Evolutionary conservation across 768 basidiomycete genomes (phyloP).

Genomic region (Suillus subalutaceus): DNA sequence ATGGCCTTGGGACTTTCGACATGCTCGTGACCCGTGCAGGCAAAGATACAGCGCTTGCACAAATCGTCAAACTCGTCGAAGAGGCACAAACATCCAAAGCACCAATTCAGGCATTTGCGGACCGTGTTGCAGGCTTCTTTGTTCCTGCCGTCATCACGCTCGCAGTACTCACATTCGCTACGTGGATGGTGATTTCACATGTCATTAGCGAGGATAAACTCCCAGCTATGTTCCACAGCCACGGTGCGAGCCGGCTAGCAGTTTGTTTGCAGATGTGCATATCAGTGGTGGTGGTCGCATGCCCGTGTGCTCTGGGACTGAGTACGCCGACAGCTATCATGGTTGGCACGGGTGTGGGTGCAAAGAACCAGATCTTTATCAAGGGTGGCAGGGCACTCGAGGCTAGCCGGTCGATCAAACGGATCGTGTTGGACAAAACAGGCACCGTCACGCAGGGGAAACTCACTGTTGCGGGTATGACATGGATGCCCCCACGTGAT

Average conservation of each 20-base stretch:
- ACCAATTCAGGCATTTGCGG: slow-evolving; percentile 96
- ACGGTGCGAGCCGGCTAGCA: slow-evolving; percentile 83
- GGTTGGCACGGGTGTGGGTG: slow-evolving; percentile 98
- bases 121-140: slow-evolving; percentile 92
- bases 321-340: slow-evolving; percentile 98
- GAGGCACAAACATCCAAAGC: slow-evolving; percentile 98
- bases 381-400: slow-evolving; percentile 96
- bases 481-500: slow-evolving; percentile 63
- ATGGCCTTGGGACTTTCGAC: slow-evolving; percentile 95
- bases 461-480: slow-evolving; percentile 73
- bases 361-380: slow-evolving; percentile 96
- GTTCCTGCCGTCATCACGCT: slow-evolving; percentile 90
- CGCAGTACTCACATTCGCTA: slow-evolving; percentile 76
- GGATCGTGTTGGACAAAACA: slow-evolving; percentile 94
- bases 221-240: slow-evolving; percentile 82
- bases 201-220: slow-evolving; percentile 58
- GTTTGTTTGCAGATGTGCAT: slow-evolving; percentile 97
- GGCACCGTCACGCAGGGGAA: slow-evolving; percentile 98
- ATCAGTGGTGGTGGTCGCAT: slow-evolving; percentile 96
- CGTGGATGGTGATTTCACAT: slow-evolving; percentile 78
- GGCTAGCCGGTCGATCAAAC: slow-evolving; percentile 79
- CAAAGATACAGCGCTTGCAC: slow-evolving; percentile 92
- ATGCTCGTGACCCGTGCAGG: slow-evolving; percentile 96
- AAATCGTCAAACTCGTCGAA: slow-evolving; percentile 96
- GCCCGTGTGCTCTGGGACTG: slow-evolving; percentile 95